Evolutionary conservation across 148 eudicot genomes (phyloP), one percentile per base, ranked within the genome.

Genomic region (Vaccinium vitisidaea): DNA sequence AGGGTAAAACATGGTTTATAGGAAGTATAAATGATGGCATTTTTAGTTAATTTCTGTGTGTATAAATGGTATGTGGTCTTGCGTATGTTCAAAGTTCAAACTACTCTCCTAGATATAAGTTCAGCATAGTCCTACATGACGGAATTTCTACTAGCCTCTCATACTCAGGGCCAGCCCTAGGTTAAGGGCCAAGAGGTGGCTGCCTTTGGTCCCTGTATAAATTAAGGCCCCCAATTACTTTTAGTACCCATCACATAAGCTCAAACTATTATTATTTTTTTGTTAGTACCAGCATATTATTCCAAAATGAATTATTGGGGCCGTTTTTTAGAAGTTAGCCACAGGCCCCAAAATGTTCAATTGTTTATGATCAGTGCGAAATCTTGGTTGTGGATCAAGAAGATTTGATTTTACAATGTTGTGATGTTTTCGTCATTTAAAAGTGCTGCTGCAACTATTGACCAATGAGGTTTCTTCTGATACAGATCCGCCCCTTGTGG

Each of bases 401-500:
- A 32, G 46, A 39, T 78, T 7, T 56, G n/a, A 11, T 53, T 46
- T 56, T 27, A 27, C 12, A 4, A 21, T 59, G 59, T 12, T 78
- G 6, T 15, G 11, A 54, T 78, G 81, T 10, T 25, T 75, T 16
- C 13, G 13, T 18, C 27, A 19, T 19, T 11, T 56, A 53, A 54
- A 21, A 39, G 21, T 48, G 46, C 2, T 65, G 77, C 5, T 71
- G 3, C 30, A 48, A 75, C 12, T 50, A 49, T 8, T 54, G 61
- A 65, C 63, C 54, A 43, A 10, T 70, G 18, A 75, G 59, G 21
- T 50, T 77, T 85, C 13, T 80, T 70, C 21, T 76, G 80, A n/a
- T 67, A 30, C 85, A 90, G 92, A 90, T 90, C 82, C 92, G 92
- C 71, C 91, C 92, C 59, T 56, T 90, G 86, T 90, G 92, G 92